Evolutionary conservation across 1,139 yeast genomes (phyloP).

Genomic region (Barnettozyma hawaiiensis): DNA sequence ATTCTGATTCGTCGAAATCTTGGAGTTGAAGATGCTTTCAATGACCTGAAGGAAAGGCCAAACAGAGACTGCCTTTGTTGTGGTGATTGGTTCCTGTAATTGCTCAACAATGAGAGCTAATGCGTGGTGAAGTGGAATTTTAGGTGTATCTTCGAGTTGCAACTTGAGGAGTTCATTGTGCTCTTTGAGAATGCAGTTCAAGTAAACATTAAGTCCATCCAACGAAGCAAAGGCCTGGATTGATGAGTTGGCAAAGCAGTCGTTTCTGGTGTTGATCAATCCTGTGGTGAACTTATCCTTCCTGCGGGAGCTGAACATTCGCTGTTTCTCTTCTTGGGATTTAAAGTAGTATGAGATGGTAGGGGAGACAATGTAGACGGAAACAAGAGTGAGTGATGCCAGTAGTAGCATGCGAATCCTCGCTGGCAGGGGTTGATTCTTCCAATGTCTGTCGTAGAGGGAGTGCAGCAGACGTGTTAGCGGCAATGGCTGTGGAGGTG

Average conservation of each 20-base stretch:
- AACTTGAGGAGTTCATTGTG: constrained; percentile 25
- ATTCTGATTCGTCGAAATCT: constrained; percentile 77
- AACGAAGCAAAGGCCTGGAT: constrained; percentile 77
- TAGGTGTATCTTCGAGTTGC: constrained; percentile 25
- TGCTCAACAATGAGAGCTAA: constrained; percentile 48
- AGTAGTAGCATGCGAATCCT: constrained; percentile 20
- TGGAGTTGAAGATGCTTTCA: constrained; percentile 72
- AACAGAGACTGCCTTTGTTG: constrained; percentile 57
- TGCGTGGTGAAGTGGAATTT: constrained; percentile 49
- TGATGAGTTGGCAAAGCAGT: constrained; percentile 91
- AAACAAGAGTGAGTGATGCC: constrained; percentile 14
- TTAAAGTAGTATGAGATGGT: constrained; percentile 18
- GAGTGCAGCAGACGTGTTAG: constrained; percentile 11
- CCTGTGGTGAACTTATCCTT: constrained; percentile 82
- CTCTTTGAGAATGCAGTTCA: constrained; percentile 39
- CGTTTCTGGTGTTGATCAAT: constrained; percentile 72
- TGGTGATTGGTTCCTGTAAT: constrained; percentile 55
- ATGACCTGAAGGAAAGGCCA: constrained; percentile 73
- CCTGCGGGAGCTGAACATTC: constrained; percentile 37
- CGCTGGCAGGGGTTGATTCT: constrained; percentile 8
- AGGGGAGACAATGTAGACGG: constrained; percentile 29
- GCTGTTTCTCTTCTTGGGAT: constrained; percentile 16
- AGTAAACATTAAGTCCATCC: constrained; percentile 56
- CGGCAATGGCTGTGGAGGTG: neutral
- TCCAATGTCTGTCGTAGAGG: constrained; percentile 23